Evolutionary conservation across 1,284 basidiomycete species (phyloP), one percentile per base, ranked within the genome.

Genomic region (Athelia psychrophila): DNA sequence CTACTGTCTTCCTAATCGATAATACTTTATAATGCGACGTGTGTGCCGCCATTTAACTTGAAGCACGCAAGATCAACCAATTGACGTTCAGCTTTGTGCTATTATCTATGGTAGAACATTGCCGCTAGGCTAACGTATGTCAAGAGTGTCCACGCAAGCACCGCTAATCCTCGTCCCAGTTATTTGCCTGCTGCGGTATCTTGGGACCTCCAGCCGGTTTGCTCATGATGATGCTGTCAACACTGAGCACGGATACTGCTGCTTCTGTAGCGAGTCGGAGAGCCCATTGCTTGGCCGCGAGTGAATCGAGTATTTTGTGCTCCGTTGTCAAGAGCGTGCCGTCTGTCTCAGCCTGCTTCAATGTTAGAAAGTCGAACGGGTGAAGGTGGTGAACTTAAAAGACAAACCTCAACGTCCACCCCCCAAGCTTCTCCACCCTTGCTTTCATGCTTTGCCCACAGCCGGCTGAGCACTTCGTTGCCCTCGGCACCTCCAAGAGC

Each of bases 211-310:
- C 93, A 1, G 93, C 92, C 48, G 91, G 91, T 67, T 93, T 94
- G 70, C 91, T 93, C 85, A 98, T 96, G 73, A 99, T 99, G 71
- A 98, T 98, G 62, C 91, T 93, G 71, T 99, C 97, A 10, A 99
- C 97, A 54, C 88, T 90, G 46, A 99, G 82, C 20, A 99, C 94
- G 0, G 91, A 88, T 50, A 95, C 84, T 2, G 97, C 97, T 3
- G 97, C 95, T 65, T 97, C 95, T 0, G 95, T 95, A 15, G 90
- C 94, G 25, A 95, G 83, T 54, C 83, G 78, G 58, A 97, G 81
- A 1, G 93, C 93, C 93, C 94, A 97, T 9, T 84, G 77, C 70
- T 96, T 97, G 16, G 92, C 91, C 8, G 87, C 88, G 2, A 97
- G 77, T 22, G 94, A 87, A 66, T 97, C 94, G 54, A 85, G 80